These are phyloP conservation scores for Rubia yunnanensis DNA, from an alignment of 257 asterid species.

Conservation along the genomic window DNA sequence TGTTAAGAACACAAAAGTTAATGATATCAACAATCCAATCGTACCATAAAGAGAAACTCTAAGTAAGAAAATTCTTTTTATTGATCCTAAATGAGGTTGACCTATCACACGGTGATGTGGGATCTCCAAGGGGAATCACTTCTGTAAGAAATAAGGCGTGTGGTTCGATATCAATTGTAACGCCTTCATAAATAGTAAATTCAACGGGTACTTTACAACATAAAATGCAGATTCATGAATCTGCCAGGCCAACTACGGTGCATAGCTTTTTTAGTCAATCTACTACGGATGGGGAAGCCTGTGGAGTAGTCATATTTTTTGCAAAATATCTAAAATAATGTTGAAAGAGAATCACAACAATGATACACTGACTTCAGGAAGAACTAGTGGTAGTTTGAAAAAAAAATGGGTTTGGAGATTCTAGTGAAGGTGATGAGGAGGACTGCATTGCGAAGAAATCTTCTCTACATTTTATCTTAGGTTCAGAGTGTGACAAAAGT, in stretches of 20 bases:
- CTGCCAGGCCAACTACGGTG: too few relatives aligned
- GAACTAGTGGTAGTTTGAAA: too few relatives aligned
- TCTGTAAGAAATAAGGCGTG: constrained; percentile 19
- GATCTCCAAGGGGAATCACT: constrained; percentile 14
- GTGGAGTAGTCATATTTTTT: constrained; percentile 30
- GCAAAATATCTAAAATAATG: constrained; percentile 34
- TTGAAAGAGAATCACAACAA: constrained; percentile 22
- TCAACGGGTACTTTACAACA: constrained; percentile 13
- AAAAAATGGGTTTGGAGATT: too few relatives aligned
- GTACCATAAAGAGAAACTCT: constrained; percentile 17
- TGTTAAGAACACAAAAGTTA: constrained; percentile 16
- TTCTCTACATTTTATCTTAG: too few relatives aligned
- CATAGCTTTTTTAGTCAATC: constrained; percentile 16
- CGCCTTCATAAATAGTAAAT: constrained; percentile 12
- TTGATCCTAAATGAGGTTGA: constrained; percentile 21
- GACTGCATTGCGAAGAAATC: constrained; percentile 16
- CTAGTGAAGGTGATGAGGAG: too few relatives aligned
- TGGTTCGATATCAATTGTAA: too few relatives aligned
- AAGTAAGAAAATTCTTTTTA: constrained; percentile 17
- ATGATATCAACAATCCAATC: constrained; percentile 19
- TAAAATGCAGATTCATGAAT: constrained; percentile 12
- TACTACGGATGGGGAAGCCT: constrained; percentile 26
- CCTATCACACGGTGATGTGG: constrained; percentile 18
- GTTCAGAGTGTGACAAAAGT: too few relatives aligned
- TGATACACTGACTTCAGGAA: too few relatives aligned